Evolutionary conservation across 257 asterid genomes (phyloP).

Genomic region (Marsdenia floribunda): DNA sequence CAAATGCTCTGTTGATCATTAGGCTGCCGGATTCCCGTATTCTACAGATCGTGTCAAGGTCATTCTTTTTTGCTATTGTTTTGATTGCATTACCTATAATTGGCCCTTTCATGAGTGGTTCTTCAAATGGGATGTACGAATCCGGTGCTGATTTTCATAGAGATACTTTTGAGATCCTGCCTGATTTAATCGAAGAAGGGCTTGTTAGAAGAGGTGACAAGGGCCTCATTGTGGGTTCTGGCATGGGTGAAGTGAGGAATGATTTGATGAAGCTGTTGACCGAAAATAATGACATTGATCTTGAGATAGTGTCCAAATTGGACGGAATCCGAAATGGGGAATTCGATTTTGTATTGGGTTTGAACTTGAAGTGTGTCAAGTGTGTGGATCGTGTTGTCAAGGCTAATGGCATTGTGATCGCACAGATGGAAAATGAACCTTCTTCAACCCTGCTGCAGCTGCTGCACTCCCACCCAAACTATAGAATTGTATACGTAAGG

Average conservation of each 20-base stretch:
- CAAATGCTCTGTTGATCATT: conserved; percentile 38
- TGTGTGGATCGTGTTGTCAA: conserved; percentile 35
- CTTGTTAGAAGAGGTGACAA: conserved; percentile 54
- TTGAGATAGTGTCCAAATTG: conserved; percentile 32
- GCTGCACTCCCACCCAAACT: conserved; percentile 26
- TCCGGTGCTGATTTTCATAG: conserved; percentile 10
- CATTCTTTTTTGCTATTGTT: conserved; percentile 49
- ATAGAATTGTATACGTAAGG: conserved; percentile 52
- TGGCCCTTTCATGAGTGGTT: conserved; percentile 31
- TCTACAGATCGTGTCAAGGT: conserved; percentile 50
- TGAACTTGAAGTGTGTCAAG: conserved; percentile 25
- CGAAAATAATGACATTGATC: conserved; percentile 34
- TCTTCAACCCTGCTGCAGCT: conserved; percentile 31
- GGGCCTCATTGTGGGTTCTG: conserved; percentile 44
- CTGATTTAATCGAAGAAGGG: conserved; percentile 73
- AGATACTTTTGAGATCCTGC: conserved; percentile 29
- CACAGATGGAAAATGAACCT: conserved; percentile 41
- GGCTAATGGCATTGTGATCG: conserved; percentile 48
- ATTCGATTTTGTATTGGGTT: conserved; percentile 50
- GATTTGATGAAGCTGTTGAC: conserved; percentile 36
- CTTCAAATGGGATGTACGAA: conserved; percentile 15
- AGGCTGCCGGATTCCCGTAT: conserved; percentile 56
- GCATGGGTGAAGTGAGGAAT: conserved; percentile 15
- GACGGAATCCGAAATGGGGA: conserved; percentile 25
- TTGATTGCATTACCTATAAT: conserved; percentile 35